Conservation (phyloP, 2,329 filamentous ascomycete species). For the Diaporthe destruens region DNA sequence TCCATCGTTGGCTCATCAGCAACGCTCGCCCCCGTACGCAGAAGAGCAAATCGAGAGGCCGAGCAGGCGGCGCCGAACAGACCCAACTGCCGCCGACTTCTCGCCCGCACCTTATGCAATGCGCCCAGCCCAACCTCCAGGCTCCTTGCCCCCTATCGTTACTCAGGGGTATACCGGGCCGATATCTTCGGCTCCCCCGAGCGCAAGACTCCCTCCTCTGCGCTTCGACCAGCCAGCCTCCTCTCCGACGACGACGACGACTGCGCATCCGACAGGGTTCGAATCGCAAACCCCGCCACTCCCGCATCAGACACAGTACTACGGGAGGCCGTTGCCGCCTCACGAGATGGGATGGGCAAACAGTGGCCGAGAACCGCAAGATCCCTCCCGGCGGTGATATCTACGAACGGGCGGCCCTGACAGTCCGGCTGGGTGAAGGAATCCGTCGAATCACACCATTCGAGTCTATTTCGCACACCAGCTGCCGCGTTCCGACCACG, state of each 20-base stretch:
- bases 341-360: slow-evolving; percentile 57
- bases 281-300: slow-evolving; percentile 31
- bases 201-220: slow-evolving; percentile 62
- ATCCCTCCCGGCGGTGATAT: slow-evolving; percentile 23
- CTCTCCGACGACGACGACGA: slow-evolving; percentile 46
- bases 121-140: slow-evolving; percentile 48
- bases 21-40: slow-evolving; percentile 44
- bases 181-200: slow-evolving; percentile 46
- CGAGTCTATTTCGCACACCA: neutral
- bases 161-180: slow-evolving; percentile 37
- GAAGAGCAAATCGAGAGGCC: slow-evolving; percentile 59
- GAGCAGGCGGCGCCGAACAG: slow-evolving; percentile 60
- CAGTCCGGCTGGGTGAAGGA: neutral
- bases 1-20: slow-evolving; percentile 34
- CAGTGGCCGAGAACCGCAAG: slow-evolving; percentile 44
- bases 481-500: neutral
- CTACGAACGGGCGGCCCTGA: neutral
- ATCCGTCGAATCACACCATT: neutral
- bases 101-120: slow-evolving; percentile 58
- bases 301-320: slow-evolving; percentile 44
- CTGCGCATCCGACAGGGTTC: slow-evolving; percentile 40
- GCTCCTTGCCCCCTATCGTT: slow-evolving; percentile 57
- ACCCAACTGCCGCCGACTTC: slow-evolving; percentile 46
- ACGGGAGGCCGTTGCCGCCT: slow-evolving; percentile 47
- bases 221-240: slow-evolving; percentile 57